Percentiles rank a stretch among this genome's conserved stretches.
phyloP scores from a whole-genome alignment of 2,329 filamentous ascomycete genomes.

The Scorias spongiosa region DNA sequence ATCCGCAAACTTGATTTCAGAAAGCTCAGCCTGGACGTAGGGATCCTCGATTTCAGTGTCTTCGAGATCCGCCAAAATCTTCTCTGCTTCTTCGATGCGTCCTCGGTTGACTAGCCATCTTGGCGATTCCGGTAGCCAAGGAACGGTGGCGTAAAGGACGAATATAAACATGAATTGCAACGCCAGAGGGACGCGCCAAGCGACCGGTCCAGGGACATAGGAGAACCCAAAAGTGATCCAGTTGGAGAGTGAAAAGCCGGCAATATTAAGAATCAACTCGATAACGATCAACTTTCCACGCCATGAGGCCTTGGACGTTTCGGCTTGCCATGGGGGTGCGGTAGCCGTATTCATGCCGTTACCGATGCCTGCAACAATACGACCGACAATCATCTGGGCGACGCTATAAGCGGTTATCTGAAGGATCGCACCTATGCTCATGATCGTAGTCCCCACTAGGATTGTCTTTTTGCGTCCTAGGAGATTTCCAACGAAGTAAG shows the following conservation, averaged over 20 bases:
- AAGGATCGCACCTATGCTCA: conserved; percentile 33
- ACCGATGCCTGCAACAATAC: conserved; percentile 32
- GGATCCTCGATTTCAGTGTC: conserved; percentile 28
- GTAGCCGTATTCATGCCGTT: conserved; percentile 38
- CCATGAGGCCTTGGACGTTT: conserved; percentile 31
- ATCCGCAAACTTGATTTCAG: conserved; percentile 32
- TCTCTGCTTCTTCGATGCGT: conserved; percentile 29
- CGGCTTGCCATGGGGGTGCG: conserved; percentile 36
- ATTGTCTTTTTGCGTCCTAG: conserved; percentile 35
- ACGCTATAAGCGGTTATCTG: conserved; percentile 28
- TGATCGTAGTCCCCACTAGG: conserved; percentile 32
- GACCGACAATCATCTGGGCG: conserved; percentile 34
- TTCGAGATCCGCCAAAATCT: conserved; percentile 36
- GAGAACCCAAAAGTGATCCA: conserved; percentile 39
- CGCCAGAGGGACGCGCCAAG: conserved; percentile 33
- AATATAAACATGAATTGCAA: conserved; percentile 37
- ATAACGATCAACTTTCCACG: conserved; percentile 21
- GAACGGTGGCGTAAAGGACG: conserved; percentile 29
- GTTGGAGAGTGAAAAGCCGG: conserved; percentile 34
- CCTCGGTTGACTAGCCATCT: conserved; percentile 33
- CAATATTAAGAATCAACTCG: conserved; percentile 35
- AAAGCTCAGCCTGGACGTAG: conserved; percentile 27
- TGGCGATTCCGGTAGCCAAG: conserved; percentile 33
- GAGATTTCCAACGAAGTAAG: conserved; percentile 34
- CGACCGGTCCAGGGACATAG: conserved; percentile 25